Evolutionary conservation across 2,329 filamentous ascomycete genomes (phyloP).

Genomic region (Periconia sp.): DNA sequence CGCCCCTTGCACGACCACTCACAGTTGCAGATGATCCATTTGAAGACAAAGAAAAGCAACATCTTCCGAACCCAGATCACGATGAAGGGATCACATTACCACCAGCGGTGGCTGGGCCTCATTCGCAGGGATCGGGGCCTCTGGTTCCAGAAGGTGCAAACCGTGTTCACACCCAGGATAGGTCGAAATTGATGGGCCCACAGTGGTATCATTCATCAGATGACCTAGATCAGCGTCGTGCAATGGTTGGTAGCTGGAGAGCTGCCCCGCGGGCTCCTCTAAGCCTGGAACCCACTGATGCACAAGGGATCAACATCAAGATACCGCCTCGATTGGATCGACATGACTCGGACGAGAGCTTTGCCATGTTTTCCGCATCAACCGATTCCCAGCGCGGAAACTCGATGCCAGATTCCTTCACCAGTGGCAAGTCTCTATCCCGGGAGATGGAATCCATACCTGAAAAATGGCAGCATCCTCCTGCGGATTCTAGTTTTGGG

Average conservation of each 20-base stretch:
- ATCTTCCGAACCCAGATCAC: slow-evolving; percentile 45
- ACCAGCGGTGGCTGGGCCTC: slow-evolving; percentile 37
- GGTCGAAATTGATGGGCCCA: slow-evolving; percentile 32
- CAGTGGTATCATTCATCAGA: slow-evolving; percentile 42
- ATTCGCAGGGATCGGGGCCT: slow-evolving; percentile 8
- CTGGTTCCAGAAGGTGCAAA: slow-evolving; percentile 11
- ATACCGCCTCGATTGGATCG: slow-evolving; percentile 49
- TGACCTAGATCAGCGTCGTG: slow-evolving; percentile 46
- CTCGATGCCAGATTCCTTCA: slow-evolving; percentile 60
- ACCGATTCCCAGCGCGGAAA: slow-evolving; percentile 61
- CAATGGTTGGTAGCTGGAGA: slow-evolving; percentile 53
- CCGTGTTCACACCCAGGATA: slow-evolving; percentile 16
- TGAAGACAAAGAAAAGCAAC: slow-evolving; percentile 13
- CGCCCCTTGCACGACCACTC: slow-evolving; percentile 58
- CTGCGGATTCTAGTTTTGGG: slow-evolving; percentile 42
- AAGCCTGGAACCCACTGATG: slow-evolving; percentile 53
- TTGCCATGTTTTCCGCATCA: slow-evolving; percentile 68
- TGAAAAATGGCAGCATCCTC: slow-evolving; percentile 32
- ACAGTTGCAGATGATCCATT: slow-evolving; percentile 10
- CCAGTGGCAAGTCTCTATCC: slow-evolving; percentile 38
- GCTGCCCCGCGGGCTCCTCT: slow-evolving; percentile 57
- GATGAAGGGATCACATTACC: slow-evolving; percentile 45
- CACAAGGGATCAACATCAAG: slow-evolving; percentile 40
- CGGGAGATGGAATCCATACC: slow-evolving; percentile 32
- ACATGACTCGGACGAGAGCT: slow-evolving; percentile 67